Evolutionary conservation across 2,329 filamentous ascomycete species (phyloP), one percentile per base, ranked within the genome.

Genomic region (Hypoxylon sp.): DNA sequence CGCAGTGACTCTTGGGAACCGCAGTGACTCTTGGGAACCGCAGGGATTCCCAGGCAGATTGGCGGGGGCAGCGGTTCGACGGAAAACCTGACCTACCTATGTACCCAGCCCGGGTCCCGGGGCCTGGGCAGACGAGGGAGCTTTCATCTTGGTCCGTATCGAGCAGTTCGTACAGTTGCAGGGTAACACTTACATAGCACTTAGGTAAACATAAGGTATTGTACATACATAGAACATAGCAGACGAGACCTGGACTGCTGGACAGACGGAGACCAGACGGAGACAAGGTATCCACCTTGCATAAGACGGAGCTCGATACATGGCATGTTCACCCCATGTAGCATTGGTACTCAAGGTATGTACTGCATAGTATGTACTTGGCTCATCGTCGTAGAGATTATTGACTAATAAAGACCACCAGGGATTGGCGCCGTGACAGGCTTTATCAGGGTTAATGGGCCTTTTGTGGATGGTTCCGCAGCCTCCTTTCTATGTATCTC

Each of bases 391-490:
- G 41, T n/a, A 45, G 24, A 45, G 24, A 31, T 18, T 46, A 42
- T 54, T 56, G 41, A 60, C 56, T 63, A 63, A 60, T 63, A 38
- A 63, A 43, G 56, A 63, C 53, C 57, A 48, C 50, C 57, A 63
- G 54, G 60, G 60, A 60, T 63, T 63, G 42, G 49, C 56, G 20
- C 49, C 48, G 57, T 57, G 53, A 60, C 53, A 55, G 57, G 57
- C 60, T 63, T 60, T 60, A 60, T 63, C 60, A 60, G 57, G 57
- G 57, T 58, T 60, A 24, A 48, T 63, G 60, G 60, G 53, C 55
- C 56, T 63, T 63, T 63, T 63, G 60, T 60, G 60, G 53, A 50
- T 62, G 56, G 60, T 60, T 58, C 60, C 60, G 60, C 57, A 50
- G 48, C 60, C 60, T 60, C 49, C 37, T 43, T n/a, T n/a, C 37